Base-by-base conservation (phyloP, 2,329 filamentous ascomycete species). In the Microsporum ferrugineum region DNA sequence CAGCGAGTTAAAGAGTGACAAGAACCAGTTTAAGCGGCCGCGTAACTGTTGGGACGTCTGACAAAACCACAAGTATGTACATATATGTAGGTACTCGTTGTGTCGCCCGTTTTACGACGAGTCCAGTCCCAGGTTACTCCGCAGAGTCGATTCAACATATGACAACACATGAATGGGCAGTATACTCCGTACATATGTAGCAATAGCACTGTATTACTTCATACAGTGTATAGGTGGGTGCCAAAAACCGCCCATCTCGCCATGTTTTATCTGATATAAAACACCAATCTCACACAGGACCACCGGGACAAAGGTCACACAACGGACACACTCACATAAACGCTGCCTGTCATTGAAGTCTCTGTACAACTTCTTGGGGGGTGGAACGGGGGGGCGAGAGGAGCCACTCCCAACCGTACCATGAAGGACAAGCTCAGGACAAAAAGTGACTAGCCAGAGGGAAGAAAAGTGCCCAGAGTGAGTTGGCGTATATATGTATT, bases 261-360 rank as follows among this genome's bases (percentile, higher is more conserved):
- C 49, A 53, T 53, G 12, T 29, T 3, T 6, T 31, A 27, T 49
- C 49, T 5, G 27, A 33, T 31, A 33, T n/a, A 31, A n/a, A n/a
- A 33, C 17, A 14, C 27, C 8, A 33, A 53, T 53, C 33, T 27
- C 49, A 53, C 49, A 29, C 27, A 5, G 27, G 49, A 7, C 49
- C 17, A 23, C 17, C 49, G 49, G 23, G 49, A 29, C 10, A 53
- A 53, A 53, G 49, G 49, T 53, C 49, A n/a, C 49, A 53, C 49
- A 53, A 33, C 49, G 33, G 33, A 53, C 49, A 53, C 31, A 53
- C 49, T 53, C 49, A 53, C 49, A 53, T 53, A 53, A 53, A 53
- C 49, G 49, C 49, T 53, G 49, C 49, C 49, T 53, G 49, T 53
- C 49, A 53, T 53, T 29, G 27, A 53, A 12, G 49, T 53, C 49